These are phyloP conservation scores for Cytospora schulzeri DNA, from an alignment of 2,329 filamentous ascomycete species.

Conservation along the genomic window DNA sequence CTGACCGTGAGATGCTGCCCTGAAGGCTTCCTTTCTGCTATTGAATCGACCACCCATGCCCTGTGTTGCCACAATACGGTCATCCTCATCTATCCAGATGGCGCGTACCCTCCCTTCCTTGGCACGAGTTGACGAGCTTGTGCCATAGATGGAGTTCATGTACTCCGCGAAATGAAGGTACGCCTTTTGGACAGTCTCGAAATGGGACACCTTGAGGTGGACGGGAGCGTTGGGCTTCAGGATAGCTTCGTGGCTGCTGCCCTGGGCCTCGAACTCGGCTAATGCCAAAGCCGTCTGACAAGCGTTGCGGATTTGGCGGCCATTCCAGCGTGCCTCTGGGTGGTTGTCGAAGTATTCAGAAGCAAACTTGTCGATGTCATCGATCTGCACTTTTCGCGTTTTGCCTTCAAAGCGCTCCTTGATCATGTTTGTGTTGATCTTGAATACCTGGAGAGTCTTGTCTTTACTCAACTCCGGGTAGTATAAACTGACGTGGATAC, in stretches of 20 bases:
- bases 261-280: conserved; percentile 18
- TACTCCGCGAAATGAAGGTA: conserved; percentile 21
- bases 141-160: conserved; percentile 11
- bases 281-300: conserved; percentile 22
- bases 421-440: conserved; percentile 41
- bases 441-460: conserved; percentile 48
- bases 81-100: background rate
- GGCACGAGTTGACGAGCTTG: background rate
- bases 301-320: conserved; percentile 24
- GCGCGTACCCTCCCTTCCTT: background rate
- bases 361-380: background rate
- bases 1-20: background rate
- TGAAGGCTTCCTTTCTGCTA: background rate
- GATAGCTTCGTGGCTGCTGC: background rate
- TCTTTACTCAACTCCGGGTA: conserved; percentile 44
- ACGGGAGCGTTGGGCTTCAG: background rate
- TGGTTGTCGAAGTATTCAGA: background rate
- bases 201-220: conserved; percentile 1
- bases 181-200: conserved; percentile 12
- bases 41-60: background rate
- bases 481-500: conserved; percentile 52
- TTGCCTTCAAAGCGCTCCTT: background rate
- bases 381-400: background rate
- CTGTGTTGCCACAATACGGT: background rate
- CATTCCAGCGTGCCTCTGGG: conserved; percentile 11